Evolutionary conservation across 805 yeast genomes (phyloP).

Genomic region (Saccharomycopsis microspora): DNA sequence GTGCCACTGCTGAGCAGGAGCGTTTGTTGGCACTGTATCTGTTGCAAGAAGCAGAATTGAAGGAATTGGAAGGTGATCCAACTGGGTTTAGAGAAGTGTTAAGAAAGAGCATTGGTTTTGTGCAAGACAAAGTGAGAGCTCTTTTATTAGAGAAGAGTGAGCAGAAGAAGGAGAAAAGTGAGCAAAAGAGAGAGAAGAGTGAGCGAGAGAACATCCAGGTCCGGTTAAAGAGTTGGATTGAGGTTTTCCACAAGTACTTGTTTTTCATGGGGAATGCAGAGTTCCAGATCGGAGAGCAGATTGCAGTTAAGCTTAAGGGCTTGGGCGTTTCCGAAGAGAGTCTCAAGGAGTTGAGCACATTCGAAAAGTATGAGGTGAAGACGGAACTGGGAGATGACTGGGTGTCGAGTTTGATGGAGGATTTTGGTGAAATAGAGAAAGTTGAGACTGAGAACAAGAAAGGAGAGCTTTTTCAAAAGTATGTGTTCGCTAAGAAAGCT

Average conservation of each 20-base stretch:
- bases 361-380: background rate
- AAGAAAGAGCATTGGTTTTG: slow-evolving; percentile 8
- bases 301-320: slow-evolving; percentile 7
- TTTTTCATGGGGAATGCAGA: slow-evolving; percentile 71
- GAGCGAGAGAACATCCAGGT: slow-evolving; percentile 9
- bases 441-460: slow-evolving; percentile 16
- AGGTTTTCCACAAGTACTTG: slow-evolving; percentile 61
- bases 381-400: background rate
- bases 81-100: slow-evolving; percentile 15
- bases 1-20: slow-evolving; percentile 21
- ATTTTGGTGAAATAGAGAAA: slow-evolving; percentile 19
- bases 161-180: background rate
- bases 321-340: background rate
- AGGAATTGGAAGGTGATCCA: slow-evolving; percentile 47
- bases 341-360: background rate
- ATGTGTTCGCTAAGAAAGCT: slow-evolving; percentile 25
- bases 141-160: slow-evolving; percentile 16
- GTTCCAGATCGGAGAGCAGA: slow-evolving; percentile 34
- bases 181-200: slow-evolving; percentile 6
- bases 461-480: slow-evolving; percentile 8
- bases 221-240: slow-evolving; percentile 38
- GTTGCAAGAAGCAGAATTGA: slow-evolving; percentile 57
- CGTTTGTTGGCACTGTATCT: slow-evolving; percentile 26
- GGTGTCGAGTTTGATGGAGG: slow-evolving; percentile 21
- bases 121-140: slow-evolving; percentile 15